Base-by-base conservation (phyloP, 1,139 yeast species). In the Casaregolazyma suthepensis region DNA sequence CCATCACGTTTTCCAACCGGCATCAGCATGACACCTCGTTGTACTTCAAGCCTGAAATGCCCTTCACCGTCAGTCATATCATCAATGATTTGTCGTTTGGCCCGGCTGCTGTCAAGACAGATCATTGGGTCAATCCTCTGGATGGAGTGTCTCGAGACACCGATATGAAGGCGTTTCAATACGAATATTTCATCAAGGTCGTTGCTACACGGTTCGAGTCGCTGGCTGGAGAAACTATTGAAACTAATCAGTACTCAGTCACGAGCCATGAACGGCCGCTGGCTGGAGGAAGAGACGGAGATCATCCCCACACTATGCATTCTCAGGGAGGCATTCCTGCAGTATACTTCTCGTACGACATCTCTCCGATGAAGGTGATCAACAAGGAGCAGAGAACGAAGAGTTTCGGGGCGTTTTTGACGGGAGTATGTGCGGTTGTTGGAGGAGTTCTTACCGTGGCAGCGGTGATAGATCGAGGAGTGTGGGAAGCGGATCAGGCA, bases 361-460 rank as follows among this genome's bases (percentile, higher is more conserved):
- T 93, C 66, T 85, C 96, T 52, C 96, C 99, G 7, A 75, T 93
- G 74, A 90, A 91, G 68, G 91, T 93, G 51, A 87, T 91, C 63
- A 90, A 91, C 71, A 78, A 81, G 52, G 96, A 93, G 68, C 83
- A 82, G 59, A 86, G 83, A 61, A 80, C 82, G 43, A 86, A 83
- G 68, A 78, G 94, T 0, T 85, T 96, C 83, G 87, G 95, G 26
- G 88, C 93, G 3, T 91, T 93, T 66, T 68, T 91, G 43, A 76
- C 93, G 60, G 91, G 95, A 43, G 88, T 88, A 47, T 80, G 93
- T 61, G 85, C 96, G 57, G 88, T 95, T 10, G 79, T 91, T 47
- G 98, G 98, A 9, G 98, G 98, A 44, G 93, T 93, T 10, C 75
- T 93, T 56, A 93, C 96, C 53, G 91, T 93, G 19, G 98, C 96